These are phyloP conservation scores for Colletotrichum sp. DNA, from an alignment of 2,329 filamentous ascomycete genomes.

Conservation along the genomic window DNA sequence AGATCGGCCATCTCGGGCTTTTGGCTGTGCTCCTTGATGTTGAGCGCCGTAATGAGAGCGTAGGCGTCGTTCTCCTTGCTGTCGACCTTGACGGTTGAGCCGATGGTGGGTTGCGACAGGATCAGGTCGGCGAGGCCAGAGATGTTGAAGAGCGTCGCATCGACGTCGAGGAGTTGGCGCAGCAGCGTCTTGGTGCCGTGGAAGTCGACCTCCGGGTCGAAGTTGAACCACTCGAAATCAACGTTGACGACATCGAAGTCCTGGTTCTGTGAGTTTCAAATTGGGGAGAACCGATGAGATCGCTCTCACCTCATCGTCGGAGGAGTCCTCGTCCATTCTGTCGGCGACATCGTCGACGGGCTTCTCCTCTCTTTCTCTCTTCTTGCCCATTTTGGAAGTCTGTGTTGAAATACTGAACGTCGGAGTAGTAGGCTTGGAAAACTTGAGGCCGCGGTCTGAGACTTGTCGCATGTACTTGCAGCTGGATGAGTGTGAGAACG, in stretches of 20 bases:
- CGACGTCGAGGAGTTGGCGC: constrained; percentile 90
- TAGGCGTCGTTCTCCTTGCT: constrained; percentile 92
- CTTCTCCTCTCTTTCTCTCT: constrained; percentile 52
- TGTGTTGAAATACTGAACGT: neutral
- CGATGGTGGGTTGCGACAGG: constrained; percentile 83
- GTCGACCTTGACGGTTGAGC: constrained; percentile 97
- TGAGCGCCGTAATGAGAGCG: constrained; percentile 88
- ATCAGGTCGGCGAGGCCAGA: constrained; percentile 87
- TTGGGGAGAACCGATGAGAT: constrained; percentile 2
- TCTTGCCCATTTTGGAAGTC: constrained; percentile 50
- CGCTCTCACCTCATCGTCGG: constrained; percentile 57
- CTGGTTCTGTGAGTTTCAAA: constrained; percentile 46
- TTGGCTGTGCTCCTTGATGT: constrained; percentile 78
- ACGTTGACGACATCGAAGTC: constrained; percentile 93
- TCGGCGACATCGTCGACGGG: constrained; percentile 46
- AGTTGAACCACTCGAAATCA: constrained; percentile 99
- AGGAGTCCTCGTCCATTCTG: constrained; percentile 57
- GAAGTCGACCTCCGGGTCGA: constrained; percentile 87
- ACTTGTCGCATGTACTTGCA: neutral
- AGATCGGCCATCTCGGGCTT: constrained; percentile 76
- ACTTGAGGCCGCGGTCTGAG: neutral
- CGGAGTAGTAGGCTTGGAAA: rapidly evolving
- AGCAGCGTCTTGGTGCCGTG: constrained; percentile 91
- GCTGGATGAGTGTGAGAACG: neutral
- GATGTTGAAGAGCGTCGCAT: constrained; percentile 84